phyloP scores from a whole-genome alignment of 768 basidiomycete species.

The Pisolithus orientalis region DNA sequence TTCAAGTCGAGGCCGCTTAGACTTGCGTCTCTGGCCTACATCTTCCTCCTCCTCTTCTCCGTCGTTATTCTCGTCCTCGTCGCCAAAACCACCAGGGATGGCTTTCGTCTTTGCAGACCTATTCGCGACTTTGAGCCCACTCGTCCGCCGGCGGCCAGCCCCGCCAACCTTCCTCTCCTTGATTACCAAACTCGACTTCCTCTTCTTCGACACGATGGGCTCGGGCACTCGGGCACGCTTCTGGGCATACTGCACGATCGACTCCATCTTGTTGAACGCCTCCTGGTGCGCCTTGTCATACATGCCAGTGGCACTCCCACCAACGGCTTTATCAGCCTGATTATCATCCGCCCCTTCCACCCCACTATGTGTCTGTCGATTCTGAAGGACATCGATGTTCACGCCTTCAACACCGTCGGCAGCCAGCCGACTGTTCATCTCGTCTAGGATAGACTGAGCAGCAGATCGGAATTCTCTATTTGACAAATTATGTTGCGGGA shows the following conservation, averaged over 20 bases:
- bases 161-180: slow-evolving; percentile 21
- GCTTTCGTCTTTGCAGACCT: slow-evolving; percentile 18
- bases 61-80: slow-evolving; percentile 45
- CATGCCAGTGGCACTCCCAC: slow-evolving; percentile 22
- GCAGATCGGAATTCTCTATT: slow-evolving; percentile 62
- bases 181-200: slow-evolving; percentile 47
- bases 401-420: slow-evolving; percentile 50
- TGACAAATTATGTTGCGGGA: slow-evolving; percentile 54
- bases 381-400: slow-evolving; percentile 38
- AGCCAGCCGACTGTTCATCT: slow-evolving; percentile 72
- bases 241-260: slow-evolving; percentile 55
- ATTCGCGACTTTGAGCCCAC: slow-evolving; percentile 19
- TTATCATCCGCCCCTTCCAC: background rate
- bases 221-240: slow-evolving; percentile 23
- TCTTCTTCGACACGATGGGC: slow-evolving; percentile 29
- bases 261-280: slow-evolving; percentile 73
- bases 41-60: slow-evolving; percentile 41
- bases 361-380: slow-evolving; percentile 6
- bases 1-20: slow-evolving; percentile 39
- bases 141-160: slow-evolving; percentile 15
- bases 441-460: slow-evolving; percentile 67
- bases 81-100: slow-evolving; percentile 55
- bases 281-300: slow-evolving; percentile 60
- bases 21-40: slow-evolving; percentile 31
- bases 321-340: slow-evolving; percentile 9